Percentiles rank a stretch among this genome's conserved stretches.
phyloP scores from a whole-genome alignment of 495 filamentous ascomycete species.

The Talaromyces borbonicus region DNA sequence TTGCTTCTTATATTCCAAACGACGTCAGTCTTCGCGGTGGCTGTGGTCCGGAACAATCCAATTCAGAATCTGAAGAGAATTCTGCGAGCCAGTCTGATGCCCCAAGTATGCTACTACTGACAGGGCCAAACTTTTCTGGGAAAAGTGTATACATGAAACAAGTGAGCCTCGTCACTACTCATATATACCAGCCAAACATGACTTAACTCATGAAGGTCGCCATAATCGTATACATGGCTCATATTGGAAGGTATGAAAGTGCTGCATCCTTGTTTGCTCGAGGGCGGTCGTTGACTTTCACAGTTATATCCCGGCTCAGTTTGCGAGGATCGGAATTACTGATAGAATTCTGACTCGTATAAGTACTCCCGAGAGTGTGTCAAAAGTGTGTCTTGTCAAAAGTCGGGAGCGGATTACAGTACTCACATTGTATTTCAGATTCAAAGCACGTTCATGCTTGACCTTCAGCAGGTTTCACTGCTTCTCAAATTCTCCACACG shows the following conservation, averaged over 20 bases:
- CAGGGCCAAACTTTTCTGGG: conserved; percentile 92
- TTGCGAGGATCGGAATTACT: conserved; percentile 73
- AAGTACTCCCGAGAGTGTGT: conserved; percentile 77
- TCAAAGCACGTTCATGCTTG: conserved; percentile 90
- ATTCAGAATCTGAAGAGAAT: no score
- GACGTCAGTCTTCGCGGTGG: conserved; percentile 65
- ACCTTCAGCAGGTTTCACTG: conserved; percentile 80
- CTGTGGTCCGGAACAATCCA: background rate
- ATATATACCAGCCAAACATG: background rate
- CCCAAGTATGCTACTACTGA: conserved; percentile 75
- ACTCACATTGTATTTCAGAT: conserved; percentile 29
- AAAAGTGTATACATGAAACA: conserved; percentile 97
- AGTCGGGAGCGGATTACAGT: background rate
- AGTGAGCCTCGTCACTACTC: conserved; percentile 16
- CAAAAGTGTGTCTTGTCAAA: conserved; percentile 34
- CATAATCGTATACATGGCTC: conserved; percentile 87
- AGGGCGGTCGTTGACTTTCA: conserved; percentile 1
- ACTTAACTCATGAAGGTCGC: conserved; percentile 42
- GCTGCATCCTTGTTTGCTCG: background rate
- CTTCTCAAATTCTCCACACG: conserved; percentile 68
- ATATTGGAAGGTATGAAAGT: conserved; percentile 58
- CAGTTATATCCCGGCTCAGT: conserved; percentile 75
- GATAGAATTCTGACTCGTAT: conserved; percentile 90
- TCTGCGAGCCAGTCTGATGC: conserved; percentile 12
- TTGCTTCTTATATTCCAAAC: conserved; percentile 80